Conservation (phyloP, 441 rosid species). For the Jatropha podagrica region DNA sequence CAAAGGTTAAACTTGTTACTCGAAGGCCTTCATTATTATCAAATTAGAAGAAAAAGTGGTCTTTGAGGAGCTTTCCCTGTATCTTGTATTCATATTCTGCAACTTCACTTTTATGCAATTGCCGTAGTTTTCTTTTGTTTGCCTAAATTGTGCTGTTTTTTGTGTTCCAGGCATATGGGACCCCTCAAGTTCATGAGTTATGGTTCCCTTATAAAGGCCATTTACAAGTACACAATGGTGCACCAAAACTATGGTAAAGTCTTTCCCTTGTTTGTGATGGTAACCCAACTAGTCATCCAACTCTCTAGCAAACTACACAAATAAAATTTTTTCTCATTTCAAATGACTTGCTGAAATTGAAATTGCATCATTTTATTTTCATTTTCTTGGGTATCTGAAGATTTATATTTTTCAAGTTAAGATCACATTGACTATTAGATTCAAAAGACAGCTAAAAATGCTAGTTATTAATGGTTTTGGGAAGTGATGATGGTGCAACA, state of each 20-base stretch:
- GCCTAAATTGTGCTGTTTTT: slow-evolving; percentile 20
- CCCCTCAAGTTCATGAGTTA: slow-evolving; percentile 62
- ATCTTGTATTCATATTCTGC: neutral
- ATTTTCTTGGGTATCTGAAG: neutral
- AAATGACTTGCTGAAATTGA: too few relatives aligned
- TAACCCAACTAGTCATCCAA: too few relatives aligned
- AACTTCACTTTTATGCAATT: neutral
- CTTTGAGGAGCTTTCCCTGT: neutral
- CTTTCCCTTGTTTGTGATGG: neutral
- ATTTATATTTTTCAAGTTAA: neutral
- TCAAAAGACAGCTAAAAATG: neutral
- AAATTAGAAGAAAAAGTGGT: neutral
- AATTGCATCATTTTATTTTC: too few relatives aligned
- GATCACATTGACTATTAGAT: neutral
- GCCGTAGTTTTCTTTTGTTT: neutral
- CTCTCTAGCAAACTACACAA: too few relatives aligned
- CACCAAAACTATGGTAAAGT: slow-evolving; percentile 74
- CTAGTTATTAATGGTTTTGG: neutral
- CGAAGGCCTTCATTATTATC: neutral
- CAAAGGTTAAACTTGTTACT: neutral
- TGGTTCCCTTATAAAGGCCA: slow-evolving; percentile 67
- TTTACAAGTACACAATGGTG: slow-evolving; percentile 69
- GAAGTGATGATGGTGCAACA: neutral
- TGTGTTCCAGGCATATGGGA: slow-evolving; percentile 72
- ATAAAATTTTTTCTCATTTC: too few relatives aligned